phyloP scores from a whole-genome alignment of 1,139 yeast genomes.

The Magnusiomyces paraingens region DNA sequence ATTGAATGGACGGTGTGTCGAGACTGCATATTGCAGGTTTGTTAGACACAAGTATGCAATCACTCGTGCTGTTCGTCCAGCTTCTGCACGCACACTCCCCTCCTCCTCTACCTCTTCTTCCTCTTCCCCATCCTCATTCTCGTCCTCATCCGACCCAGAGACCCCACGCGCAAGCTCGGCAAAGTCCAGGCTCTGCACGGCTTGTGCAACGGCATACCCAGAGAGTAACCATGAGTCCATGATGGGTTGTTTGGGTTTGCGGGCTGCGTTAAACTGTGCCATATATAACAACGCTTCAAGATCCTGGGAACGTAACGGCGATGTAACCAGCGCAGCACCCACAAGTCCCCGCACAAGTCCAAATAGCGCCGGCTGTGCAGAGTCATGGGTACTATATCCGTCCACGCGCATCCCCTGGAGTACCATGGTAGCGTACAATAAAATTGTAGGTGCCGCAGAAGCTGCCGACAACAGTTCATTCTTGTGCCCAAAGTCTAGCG shows the following conservation, averaged over 20 bases:
- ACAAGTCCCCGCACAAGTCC: constrained; percentile 41
- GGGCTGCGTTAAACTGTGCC: constrained; percentile 45
- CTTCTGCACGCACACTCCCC: not conserved
- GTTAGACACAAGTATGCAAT: not conserved
- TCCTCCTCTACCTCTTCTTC: not conserved
- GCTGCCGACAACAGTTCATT: too few relatives aligned
- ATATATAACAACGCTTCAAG: constrained; percentile 49
- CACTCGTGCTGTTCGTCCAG: not conserved
- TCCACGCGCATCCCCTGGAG: constrained; percentile 32
- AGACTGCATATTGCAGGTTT: constrained; percentile 1
- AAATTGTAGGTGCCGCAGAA: not conserved
- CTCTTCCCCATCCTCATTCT: constrained; percentile 17
- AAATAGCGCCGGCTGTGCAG: constrained; percentile 41
- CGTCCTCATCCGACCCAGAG: not conserved
- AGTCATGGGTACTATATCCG: constrained; percentile 41
- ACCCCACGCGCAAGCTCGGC: constrained; percentile 32
- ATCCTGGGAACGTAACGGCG: constrained; percentile 48
- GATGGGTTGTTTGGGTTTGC: constrained; percentile 44
- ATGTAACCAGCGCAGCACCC: constrained; percentile 43
- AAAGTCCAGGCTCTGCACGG: constrained; percentile 39
- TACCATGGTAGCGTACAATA: constrained; percentile 20
- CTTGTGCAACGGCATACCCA: constrained; percentile 43
- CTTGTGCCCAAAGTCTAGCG: not conserved
- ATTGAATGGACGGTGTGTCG: not conserved
- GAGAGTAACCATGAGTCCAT: constrained; percentile 46